Evolutionary conservation across 192 early-diverging fungal genomes (phyloP).

Genomic region (Phycomyces blakesleeanus): DNA sequence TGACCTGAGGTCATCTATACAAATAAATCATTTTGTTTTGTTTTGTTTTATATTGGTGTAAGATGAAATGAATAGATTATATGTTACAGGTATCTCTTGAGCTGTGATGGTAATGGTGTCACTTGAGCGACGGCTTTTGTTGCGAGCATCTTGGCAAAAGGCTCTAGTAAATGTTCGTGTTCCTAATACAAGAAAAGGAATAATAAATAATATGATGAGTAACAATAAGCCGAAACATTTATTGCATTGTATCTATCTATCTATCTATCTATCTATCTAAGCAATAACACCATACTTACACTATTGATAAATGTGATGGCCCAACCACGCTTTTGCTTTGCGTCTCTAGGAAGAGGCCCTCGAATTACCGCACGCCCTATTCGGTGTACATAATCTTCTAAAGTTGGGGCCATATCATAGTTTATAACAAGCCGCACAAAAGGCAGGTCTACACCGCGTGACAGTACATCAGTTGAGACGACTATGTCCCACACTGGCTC

Average conservation of each 20-base stretch:
- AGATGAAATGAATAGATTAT: not conserved
- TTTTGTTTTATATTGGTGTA: no score
- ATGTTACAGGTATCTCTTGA: conserved; percentile 26
- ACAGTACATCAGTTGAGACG: conserved; percentile 50
- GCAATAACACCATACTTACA: conserved; percentile 12
- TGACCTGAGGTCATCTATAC: no score
- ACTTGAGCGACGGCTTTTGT: conserved; percentile 35
- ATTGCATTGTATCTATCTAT: no score
- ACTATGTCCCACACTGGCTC: conserved; percentile 31
- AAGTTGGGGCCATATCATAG: conserved; percentile 54
- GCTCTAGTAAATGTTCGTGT: conserved; percentile 37
- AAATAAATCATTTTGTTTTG: no score
- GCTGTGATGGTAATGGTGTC: conserved; percentile 47
- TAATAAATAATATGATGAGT: no score
- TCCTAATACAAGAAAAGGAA: conserved; percentile 25
- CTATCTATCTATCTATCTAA: not conserved
- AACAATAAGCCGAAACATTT: no score
- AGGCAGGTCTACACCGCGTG: conserved; percentile 48
- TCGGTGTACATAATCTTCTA: conserved; percentile 57
- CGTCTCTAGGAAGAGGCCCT: conserved; percentile 10
- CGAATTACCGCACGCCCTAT: conserved; percentile 42
- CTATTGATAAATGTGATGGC: conserved; percentile 58
- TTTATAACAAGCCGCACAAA: conserved; percentile 50
- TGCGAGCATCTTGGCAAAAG: conserved; percentile 44
- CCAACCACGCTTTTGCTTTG: conserved; percentile 39